Base-by-base conservation (phyloP, 2,329 filamentous ascomycete species). In the Apiospora arundinis region DNA sequence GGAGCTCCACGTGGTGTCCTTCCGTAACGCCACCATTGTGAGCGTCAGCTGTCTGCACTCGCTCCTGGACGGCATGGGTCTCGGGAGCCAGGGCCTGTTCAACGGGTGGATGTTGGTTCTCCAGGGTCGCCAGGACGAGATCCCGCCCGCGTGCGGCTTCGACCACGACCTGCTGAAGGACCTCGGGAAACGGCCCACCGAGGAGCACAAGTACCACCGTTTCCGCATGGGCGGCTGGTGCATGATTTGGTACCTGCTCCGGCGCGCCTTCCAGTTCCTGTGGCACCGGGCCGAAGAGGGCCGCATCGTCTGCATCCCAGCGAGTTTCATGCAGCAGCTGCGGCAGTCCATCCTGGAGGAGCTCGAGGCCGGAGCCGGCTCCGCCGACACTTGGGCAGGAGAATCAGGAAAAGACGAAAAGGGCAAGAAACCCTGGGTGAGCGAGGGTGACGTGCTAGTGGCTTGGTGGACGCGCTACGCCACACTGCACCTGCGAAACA, bases 381-480 rank as follows among this genome's bases (percentile, higher is more conserved):
- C 32, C 6, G 32, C n/a, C n/a, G n/a, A n/a, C n/a, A 32, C 32
- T 4, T 32, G 32, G 16, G 25, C 5, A 25, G 52, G 25, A 32
- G 72, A 12, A 67, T 45, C 14, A 74, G 73, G 49, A 67, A 71
- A 73, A 68, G 69, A 75, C 70, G 65, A 68, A 18, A 46, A 70
- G 28, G 32, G 32, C 3, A 69, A 73, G 14, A 69, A 70, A 14
- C 77, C 82, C 1, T 86, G 85, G 69, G 56, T 87, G 42, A 86
- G 83, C 72, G 84, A 86, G n/a, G 81, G 82, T 25, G 85, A 88
- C 69, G 76, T 87, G 1, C 74, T 88, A 2, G 76, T 78, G 1
- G 83, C 83, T 0, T 88, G 85, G 83, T 75, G 79, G 69, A 75
- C 80, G 12, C 80, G 80, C 11, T 76, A 79, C 44, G 75, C 76